Evolutionary conservation across 805 yeast species (phyloP), one percentile per base, ranked within the genome.

Genomic region (Sugiyamaella floridensis): DNA sequence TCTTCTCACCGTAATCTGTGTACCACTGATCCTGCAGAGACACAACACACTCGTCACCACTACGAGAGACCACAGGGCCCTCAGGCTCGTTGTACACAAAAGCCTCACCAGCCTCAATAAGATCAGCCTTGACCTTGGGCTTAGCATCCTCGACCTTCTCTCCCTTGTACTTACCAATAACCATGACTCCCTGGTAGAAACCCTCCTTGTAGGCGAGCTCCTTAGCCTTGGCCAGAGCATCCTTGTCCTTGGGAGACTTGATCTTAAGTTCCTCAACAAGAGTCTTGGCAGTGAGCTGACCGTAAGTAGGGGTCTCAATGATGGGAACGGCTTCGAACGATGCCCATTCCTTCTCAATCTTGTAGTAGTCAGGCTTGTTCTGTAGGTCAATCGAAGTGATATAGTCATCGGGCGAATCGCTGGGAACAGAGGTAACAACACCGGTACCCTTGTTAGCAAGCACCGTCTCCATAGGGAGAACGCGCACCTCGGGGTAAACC

Each of bases 1-100:
- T 61, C 61, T 81, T 88, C 78, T 93, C 99, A 78, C 99, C 99
- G 65, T 93, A 93, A 69, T 93, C 97, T 63, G 88, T 79, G 71
- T 82, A 93, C 99, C 99, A 93, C 76, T 93, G 99, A 72, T 93
- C 98, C 73, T 95, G 98, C 49, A 93, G 79, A 5, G 98, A 89
- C 42, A 93, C 99, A 63, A 92, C 83, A 78, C 99, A 93, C 55
- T 83, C 89, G 68, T 93, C 99, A 60, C 97, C 97, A 43, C 97
- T 88, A 74, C 99, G 86, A 14, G 98, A 92, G 46, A 88, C 79
- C 46, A 93, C 97, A 43, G 75, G 74, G 43, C 85, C 80, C 73
- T 93, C 99, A 45, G 99, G 99, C 76, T 93, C 99, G 63, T 85
- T 84, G 77, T 93, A 93, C 48, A 83, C 84, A 63, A 93, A 88